Evolutionary conservation across 202 grass and related monocot species (phyloP).

Genomic region (Thinopyrum obtusiflorum): DNA sequence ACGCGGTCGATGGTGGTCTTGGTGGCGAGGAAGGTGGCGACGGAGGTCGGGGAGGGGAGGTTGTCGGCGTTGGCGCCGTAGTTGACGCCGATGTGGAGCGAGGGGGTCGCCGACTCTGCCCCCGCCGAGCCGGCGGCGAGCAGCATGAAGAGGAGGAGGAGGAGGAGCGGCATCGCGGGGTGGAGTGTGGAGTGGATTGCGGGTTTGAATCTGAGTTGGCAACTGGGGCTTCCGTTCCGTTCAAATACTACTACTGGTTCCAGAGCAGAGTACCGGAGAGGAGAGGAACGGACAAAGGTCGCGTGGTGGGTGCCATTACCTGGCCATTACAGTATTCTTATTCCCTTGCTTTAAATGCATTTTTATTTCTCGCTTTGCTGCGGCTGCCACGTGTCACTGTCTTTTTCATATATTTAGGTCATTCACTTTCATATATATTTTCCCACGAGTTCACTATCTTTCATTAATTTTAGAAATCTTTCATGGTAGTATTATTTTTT

Average conservation of each 20-base stretch:
- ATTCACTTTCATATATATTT: background rate
- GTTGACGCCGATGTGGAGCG: constrained; percentile 62
- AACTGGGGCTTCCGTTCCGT: background rate
- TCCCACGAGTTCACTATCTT: background rate
- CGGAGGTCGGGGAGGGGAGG: constrained; percentile 50
- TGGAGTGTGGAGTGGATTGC: background rate
- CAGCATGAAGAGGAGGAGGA: background rate
- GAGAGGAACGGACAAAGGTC: background rate
- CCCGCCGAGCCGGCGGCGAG: background rate
- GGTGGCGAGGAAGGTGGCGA: constrained; percentile 53
- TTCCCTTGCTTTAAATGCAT: background rate
- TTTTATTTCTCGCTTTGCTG: background rate
- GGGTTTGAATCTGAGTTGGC: background rate
- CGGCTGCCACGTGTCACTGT: background rate
- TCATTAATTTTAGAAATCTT: background rate
- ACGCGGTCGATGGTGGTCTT: constrained; percentile 55
- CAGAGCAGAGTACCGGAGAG: background rate
- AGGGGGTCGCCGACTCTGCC: background rate
- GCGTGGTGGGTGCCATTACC: constrained; percentile 10
- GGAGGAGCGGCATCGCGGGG: background rate
- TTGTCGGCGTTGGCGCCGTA: constrained; percentile 79
- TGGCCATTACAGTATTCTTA: background rate
- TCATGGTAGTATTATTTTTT: background rate
- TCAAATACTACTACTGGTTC: background rate
- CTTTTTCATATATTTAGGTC: no score